Percentiles rank a stretch among this genome's conserved stretches.
These are phyloP conservation scores for Dactylellina leptospora DNA, from an alignment of 2,329 filamentous ascomycete species.

Conservation along the genomic window DNA sequence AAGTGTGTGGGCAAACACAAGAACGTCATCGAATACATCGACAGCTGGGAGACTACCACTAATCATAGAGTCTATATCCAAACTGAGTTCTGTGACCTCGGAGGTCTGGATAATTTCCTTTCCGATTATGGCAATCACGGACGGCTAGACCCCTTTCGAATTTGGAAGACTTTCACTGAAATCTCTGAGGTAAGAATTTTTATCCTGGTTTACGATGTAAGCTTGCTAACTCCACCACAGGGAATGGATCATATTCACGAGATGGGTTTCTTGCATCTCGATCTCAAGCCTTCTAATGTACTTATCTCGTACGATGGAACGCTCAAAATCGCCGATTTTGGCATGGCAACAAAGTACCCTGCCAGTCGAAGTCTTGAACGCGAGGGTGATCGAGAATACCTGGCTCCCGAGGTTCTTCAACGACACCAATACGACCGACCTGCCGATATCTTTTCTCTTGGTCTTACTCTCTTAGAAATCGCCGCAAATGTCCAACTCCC, in stretches of 20 bases:
- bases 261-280: constrained; percentile 83
- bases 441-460: constrained; percentile 91
- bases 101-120: constrained; percentile 86
- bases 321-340: constrained; percentile 87
- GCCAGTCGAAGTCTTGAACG: constrained; percentile 79
- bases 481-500: constrained; percentile 93
- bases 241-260: constrained; percentile 91
- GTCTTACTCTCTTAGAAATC: constrained; percentile 92
- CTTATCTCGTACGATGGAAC: constrained; percentile 82
- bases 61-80: constrained; percentile 84
- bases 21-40: constrained; percentile 83
- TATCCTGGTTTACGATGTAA: neutral
- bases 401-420: constrained; percentile 88
- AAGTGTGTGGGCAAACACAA: constrained; percentile 79
- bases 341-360: constrained; percentile 80
- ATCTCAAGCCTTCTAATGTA: constrained; percentile 85
- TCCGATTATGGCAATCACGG: constrained; percentile 82
- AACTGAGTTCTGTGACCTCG: constrained; percentile 95
- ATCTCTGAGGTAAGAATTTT: constrained; percentile 74
- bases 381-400: constrained; percentile 95
- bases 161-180: constrained; percentile 97
- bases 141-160: constrained; percentile 92
- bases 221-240: constrained; percentile 63
- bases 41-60: constrained; percentile 85
- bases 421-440: constrained; percentile 80